Evolutionary conservation across 495 filamentous ascomycete genomes (phyloP), one percentile per base, ranked within the genome.

Genomic region (Cudoniella acicularis): DNA sequence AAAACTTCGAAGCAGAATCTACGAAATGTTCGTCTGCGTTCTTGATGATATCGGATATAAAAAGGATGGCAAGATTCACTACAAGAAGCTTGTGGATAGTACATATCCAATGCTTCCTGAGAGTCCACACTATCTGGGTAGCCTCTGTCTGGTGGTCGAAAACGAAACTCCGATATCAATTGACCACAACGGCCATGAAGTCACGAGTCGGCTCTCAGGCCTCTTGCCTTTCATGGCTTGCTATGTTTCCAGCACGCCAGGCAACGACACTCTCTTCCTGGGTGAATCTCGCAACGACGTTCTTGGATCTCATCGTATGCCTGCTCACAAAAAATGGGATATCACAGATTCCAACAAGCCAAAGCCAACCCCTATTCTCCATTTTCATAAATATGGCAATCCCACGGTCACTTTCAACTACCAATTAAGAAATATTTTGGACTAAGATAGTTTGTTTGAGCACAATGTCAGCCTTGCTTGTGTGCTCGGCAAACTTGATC

Each of bases 241-340:
- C 59, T 78, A 80, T 61, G 50, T 72, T 13, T 69, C 72, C n/a
- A 70, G 65, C 55, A 70, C 72, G 20, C 77, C 77, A 13, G 68
- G 69, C 3, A 63, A 53, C 42, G 60, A 65, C 48, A 56, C 61
- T 24, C 10, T 79, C 3, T 78, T 73, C 69, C 45, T 81, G 27
- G 73, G 75, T 20, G 69, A 73, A 57, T 66, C 72, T 47, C 63
- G 77, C 10, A 64, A 69, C 54, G 79, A 80, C 55, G 71, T 77
- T 26, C 56, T 82, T 17, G 76, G 77, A 22, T 51, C 72, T 6
- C 55, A 58, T 36, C 64, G 72, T 16, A 54, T 83, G 42, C 78
- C 78, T 16, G 70, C 69, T 1, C 71, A 70, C 22, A 61, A 68
- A 53, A 64, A 70, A 30, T 71, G 60, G 52, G 57, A 61, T 23